Percentiles rank a stretch among this genome's conserved stretches.
These are phyloP conservation scores for Teratosphaeria pseudoeucalypti DNA, from an alignment of 2,329 filamentous ascomycete genomes.

Conservation along the genomic window DNA sequence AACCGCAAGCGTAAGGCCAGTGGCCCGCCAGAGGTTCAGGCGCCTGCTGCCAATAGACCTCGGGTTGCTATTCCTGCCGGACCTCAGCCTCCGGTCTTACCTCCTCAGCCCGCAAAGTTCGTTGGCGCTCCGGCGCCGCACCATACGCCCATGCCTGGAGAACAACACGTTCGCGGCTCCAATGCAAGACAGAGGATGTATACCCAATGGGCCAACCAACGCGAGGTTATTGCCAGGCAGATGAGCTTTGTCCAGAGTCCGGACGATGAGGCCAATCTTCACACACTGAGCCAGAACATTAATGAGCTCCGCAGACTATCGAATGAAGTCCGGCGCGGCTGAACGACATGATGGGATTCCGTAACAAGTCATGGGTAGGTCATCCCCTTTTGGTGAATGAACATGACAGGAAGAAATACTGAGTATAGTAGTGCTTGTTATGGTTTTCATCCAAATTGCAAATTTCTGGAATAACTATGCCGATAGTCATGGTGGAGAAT, in stretches of 20 bases:
- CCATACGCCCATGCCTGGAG: neutral
- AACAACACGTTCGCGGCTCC: neutral
- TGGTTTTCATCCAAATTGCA: neutral
- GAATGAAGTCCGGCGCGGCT: conserved; percentile 17
- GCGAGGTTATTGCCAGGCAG: conserved; percentile 14
- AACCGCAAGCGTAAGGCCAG: conserved; percentile 22
- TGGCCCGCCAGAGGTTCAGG: conserved; percentile 7
- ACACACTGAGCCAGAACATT: conserved; percentile 16
- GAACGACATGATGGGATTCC: conserved; percentile 4
- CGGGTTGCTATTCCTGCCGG: neutral
- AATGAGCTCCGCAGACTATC: conserved; percentile 17
- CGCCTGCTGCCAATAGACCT: conserved; percentile 10
- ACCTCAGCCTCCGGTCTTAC: neutral
- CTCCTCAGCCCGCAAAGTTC: neutral
- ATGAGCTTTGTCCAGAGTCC: conserved; percentile 16
- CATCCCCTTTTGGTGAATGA: neutral
- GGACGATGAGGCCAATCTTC: conserved; percentile 15
- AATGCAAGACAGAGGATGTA: conserved; percentile 8
- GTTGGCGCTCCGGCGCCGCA: neutral
- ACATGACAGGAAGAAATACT: neutral
- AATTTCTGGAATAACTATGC: too few species aligned
- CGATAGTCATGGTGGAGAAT: too few species aligned
- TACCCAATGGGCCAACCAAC: conserved; percentile 18
- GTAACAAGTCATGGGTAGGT: conserved; percentile 4
- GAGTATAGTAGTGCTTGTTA: neutral